Conservation (phyloP, 306 rosid genomes). For the Vigna radiata region DNA sequence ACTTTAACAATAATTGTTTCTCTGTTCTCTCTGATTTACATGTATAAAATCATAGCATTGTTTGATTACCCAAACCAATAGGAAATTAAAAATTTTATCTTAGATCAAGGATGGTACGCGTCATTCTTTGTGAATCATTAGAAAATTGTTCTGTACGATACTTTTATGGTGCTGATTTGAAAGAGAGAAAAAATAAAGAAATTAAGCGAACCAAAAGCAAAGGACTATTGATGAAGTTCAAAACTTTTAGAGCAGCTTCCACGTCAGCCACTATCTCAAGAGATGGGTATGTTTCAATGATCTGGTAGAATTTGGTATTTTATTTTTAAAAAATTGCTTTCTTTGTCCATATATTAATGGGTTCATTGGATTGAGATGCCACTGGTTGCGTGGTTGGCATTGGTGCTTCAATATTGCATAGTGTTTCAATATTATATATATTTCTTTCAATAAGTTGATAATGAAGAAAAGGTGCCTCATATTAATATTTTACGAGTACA, state of each 20-base stretch:
- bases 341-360: background rate
- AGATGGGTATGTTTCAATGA: background rate
- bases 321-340: background rate
- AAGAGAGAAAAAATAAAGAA: background rate
- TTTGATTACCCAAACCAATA: too few relatives aligned
- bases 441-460: background rate
- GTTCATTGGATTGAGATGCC: slow-evolving; percentile 12
- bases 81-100: background rate
- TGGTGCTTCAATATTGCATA: background rate
- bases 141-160: background rate
- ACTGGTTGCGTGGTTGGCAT: slow-evolving; percentile 12
- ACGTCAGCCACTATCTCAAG: slow-evolving; percentile 1
- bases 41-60: background rate
- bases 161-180: background rate
- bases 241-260: background rate
- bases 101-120: background rate
- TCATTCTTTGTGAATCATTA: background rate
- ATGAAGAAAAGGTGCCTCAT: too few relatives aligned
- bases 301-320: background rate
- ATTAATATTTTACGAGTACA: too few relatives aligned
- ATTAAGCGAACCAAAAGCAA: too few relatives aligned
- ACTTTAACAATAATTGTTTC: background rate
- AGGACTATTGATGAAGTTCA: background rate
- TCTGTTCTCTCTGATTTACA: background rate
- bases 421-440: background rate